phyloP scores from a whole-genome alignment of 805 yeast genomes.

The Monosporozyma yasuniensis region DNA sequence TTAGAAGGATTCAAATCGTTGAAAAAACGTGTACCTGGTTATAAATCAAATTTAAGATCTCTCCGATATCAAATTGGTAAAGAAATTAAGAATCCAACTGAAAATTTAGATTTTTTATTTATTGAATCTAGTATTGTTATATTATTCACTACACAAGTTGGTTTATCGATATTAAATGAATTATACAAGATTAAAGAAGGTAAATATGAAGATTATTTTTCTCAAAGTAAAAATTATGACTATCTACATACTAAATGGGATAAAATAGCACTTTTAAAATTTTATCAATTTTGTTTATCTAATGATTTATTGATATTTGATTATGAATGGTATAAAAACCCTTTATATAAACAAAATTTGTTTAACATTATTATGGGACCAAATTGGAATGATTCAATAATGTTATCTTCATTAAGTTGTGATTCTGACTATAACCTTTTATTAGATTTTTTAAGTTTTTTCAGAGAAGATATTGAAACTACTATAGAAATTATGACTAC shows the following conservation, averaged over 20 bases:
- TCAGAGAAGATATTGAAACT: constrained; percentile 1
- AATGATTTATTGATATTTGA: constrained; percentile 1
- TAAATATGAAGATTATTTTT: background rate
- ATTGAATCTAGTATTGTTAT: constrained; percentile 12
- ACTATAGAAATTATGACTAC: background rate
- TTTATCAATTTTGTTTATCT: constrained; percentile 1
- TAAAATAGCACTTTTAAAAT: constrained; percentile 1
- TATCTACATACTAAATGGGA: background rate
- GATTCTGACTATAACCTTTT: constrained; percentile 9
- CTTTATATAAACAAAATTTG: background rate
- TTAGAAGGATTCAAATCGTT: background rate
- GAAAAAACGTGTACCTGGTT: background rate
- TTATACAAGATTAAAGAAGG: background rate
- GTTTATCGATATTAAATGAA: constrained; percentile 13
- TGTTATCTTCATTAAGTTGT: background rate
- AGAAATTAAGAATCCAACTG: background rate
- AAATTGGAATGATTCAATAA: background rate
- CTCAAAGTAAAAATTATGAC: background rate
- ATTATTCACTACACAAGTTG: constrained; percentile 20
- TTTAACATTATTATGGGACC: background rate
- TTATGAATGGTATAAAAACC: constrained; percentile 5
- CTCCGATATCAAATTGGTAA: background rate
- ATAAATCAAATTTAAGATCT: background rate
- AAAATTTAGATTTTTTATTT: background rate
- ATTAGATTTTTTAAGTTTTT: constrained; percentile 7